Evolutionary conservation across 1,139 yeast genomes (phyloP), one percentile per base, ranked within the genome.

Genomic region (Debaryomycetaceae sp.): DNA sequence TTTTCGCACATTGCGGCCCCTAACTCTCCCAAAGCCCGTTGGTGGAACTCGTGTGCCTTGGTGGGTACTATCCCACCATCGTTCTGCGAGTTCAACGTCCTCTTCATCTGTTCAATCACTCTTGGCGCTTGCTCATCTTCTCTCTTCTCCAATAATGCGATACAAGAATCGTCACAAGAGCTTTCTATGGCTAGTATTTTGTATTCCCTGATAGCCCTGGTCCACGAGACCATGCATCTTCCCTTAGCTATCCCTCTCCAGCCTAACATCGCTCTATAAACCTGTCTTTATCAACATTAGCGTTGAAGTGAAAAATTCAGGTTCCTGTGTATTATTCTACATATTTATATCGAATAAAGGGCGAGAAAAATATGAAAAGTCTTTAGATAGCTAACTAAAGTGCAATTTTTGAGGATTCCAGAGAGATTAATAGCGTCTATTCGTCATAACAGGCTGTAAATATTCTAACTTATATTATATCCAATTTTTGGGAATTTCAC

Each of bases 81-180:
- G 2, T 61, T 58, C 0, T 73, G 65, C 6, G 94, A 86, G 54
- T 85, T 73, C 22, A 92, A 68, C 0, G 97, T 87, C 11, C 61
- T 58, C 49, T 83, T 86, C 33, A 67, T 52, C 44, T 91, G 89
- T 30, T 74, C 81, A 3, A 88, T 45, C 0, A 87, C 65, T 2
- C 41, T 53, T 0, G 89, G 84, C 1, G 77, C 63, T 26, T 59
- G 51, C 1, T 45, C 39, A 2, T 47, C 49, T 1, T 57, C 54
- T 8, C 43, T 49, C 40, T 87, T 68, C 35, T 83, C 82, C 5
- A 91, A 60, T 14, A 92, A 63, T 0, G 96, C 87, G 2, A 89
- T 89, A 49, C 97, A 89, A 0, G 96, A 78, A 59, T 92, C 99
- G 57, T 92, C 99, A 56, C 99, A 94, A 0, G 97, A 88, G 0